Conservation (phyloP, 2,329 filamentous ascomycete genomes). For the Ophiobolus disseminans region DNA sequence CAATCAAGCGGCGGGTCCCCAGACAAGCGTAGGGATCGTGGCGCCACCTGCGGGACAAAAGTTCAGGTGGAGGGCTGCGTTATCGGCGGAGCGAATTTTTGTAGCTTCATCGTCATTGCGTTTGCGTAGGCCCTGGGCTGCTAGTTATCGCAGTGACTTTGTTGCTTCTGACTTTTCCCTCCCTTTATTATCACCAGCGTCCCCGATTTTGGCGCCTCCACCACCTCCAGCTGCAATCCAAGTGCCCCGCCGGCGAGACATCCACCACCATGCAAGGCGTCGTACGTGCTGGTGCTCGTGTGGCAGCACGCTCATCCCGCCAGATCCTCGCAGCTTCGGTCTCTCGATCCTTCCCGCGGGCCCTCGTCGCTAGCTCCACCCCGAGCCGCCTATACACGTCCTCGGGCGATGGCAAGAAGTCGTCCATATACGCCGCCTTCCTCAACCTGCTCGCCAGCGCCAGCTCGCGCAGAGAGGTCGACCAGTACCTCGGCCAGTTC, state of each 20-base stretch:
- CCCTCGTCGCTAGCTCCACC: conserved; percentile 38
- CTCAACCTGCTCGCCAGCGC: conserved; percentile 94
- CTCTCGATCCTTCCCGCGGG: conserved; percentile 38
- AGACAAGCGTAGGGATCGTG: conserved; percentile 20
- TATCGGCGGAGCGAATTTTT: conserved; percentile 46
- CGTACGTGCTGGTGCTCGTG: conserved; percentile 47
- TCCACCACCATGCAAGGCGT: conserved; percentile 48
- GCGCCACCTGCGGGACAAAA: conserved; percentile 28
- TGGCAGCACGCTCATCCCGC: conserved; percentile 45
- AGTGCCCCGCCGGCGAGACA: conserved; percentile 35
- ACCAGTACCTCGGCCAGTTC: conserved; percentile 98
- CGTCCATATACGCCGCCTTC: conserved; percentile 68
- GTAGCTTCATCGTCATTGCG: conserved; percentile 35
- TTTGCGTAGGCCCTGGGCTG: too few relatives aligned
- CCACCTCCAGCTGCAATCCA: conserved; percentile 22
- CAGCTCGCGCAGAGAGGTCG: conserved; percentile 92
- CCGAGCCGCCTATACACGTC: conserved; percentile 43
- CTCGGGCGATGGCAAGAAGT: conserved; percentile 40
- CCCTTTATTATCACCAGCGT: conserved; percentile 3
- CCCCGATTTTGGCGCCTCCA: conserved; percentile 22
- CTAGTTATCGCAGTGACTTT: neutral
- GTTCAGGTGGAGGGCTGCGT: conserved; percentile 30
- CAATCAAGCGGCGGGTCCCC: conserved; percentile 26
- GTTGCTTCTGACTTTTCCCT: conserved; percentile 17
- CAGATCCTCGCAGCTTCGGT: conserved; percentile 38